These are phyloP conservation scores for Viridothelium virens DNA, from an alignment of 495 filamentous ascomycete species.

Conservation along the genomic window DNA sequence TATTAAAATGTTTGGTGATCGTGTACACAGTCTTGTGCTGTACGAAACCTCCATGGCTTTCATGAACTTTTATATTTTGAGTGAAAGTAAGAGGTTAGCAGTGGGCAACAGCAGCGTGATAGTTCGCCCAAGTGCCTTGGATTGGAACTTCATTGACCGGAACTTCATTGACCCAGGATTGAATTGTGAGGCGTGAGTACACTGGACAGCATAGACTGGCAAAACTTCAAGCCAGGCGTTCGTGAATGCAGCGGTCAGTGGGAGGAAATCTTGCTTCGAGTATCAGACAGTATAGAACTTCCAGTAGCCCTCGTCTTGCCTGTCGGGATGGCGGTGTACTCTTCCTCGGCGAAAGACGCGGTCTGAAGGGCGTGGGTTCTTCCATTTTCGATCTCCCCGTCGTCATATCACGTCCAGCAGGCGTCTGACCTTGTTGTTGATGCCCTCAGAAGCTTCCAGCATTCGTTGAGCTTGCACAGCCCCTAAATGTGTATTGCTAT, in stretches of 20 bases:
- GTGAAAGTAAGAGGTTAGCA: not conserved
- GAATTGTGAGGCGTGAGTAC: not conserved
- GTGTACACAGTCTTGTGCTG: not conserved
- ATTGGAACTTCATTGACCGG: not conserved
- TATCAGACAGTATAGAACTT: not conserved
- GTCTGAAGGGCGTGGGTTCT: not conserved
- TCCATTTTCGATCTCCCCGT: not conserved
- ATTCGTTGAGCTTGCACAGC: not conserved
- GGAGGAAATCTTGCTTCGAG: not conserved
- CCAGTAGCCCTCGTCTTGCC: not conserved
- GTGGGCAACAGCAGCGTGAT: constrained; percentile 6
- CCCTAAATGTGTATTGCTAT: not conserved
- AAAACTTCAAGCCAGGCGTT: not conserved
- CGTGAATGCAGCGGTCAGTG: not conserved
- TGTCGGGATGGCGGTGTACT: not conserved
- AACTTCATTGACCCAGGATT: too few relatives aligned
- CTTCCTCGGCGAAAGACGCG: not conserved
- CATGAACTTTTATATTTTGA: not conserved
- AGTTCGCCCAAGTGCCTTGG: not conserved
- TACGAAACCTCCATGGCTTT: not conserved
- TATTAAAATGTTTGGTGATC: not conserved
- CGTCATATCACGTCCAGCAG: not conserved
- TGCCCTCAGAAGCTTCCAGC: not conserved
- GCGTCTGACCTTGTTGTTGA: not conserved
- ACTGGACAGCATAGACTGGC: not conserved